Base-by-base conservation (phyloP, 352 stramenopile species). In the Globisporangium recalcitrans region DNA sequence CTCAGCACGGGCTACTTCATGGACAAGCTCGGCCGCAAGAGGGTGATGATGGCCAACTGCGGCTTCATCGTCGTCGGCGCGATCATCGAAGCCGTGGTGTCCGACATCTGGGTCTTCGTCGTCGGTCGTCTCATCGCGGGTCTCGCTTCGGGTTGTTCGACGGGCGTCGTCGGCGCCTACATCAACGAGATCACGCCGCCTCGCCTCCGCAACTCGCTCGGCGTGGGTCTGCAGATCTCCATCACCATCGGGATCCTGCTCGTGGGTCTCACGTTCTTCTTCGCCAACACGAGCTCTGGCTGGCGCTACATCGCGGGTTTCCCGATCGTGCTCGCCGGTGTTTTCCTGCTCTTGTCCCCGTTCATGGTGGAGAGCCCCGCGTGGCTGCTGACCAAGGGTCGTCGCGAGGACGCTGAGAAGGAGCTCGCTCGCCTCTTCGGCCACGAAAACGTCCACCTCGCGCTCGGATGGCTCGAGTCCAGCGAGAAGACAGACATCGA, bases 111-210 rank as follows among this genome's bases (percentile, higher is more conserved):
- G 47, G 16, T 70, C 22, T 79, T 80, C n/a, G 68, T 63, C 10
- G 21, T 73, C 60, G 74, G 74, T 9, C 74, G 74, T 10, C 27
- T 83, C 36, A 51, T 83, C 48, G 52, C 62, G 6, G 74, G 74
- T 36, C 59, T 83, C 38, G 67, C 74, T 3, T 81, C 75, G 1
- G 75, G 75, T 14, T 68, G 68, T 5, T 71, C 62, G 13, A 76
- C 72, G 1, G 65, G 58, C 2, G 62, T 75, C 29, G 51, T 67
- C 9, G 59, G 65, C 22, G 59, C 47, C 4, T 80, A 75, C 58
- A 82, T 87, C 61, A 85, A 80, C 53, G 78, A 87, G 52, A 58
- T 85, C 29, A 60, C 74, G 46, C 74, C 74, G 11, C 64, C 69
- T 8, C 70, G 72, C 58, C 54, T 82, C 11, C 74, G 74, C 46